A percentile compares a stretch with the other conserved stretches of the same genome.
These are phyloP conservation scores for Ceratobasidium sp. DNA, from an alignment of 1,284 basidiomycete genomes.

Conservation along the genomic window DNA sequence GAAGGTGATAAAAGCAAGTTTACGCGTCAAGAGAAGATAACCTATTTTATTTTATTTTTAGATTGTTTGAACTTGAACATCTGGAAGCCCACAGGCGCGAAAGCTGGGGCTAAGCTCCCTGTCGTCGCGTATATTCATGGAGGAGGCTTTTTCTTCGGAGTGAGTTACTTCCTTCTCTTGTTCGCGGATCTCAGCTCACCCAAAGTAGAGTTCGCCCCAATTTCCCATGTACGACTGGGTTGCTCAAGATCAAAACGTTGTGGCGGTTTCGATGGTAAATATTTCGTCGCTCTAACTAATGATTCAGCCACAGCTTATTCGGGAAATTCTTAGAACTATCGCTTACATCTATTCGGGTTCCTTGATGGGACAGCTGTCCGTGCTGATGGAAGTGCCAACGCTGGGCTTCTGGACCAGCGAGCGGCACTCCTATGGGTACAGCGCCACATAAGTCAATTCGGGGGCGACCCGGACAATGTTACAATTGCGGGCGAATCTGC, in stretches of 20 bases:
- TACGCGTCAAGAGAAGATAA: neutral
- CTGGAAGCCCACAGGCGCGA: conserved; percentile 58
- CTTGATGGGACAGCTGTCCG: conserved; percentile 61
- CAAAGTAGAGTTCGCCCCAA: conserved; percentile 59
- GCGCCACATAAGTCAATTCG: conserved; percentile 53
- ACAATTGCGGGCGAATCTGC: conserved; percentile 48
- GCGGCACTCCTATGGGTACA: conserved; percentile 55
- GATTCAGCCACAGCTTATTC: neutral
- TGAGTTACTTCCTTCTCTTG: neutral
- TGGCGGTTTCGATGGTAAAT: conserved; percentile 65
- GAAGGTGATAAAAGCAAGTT: conserved; percentile 2
- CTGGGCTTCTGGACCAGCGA: conserved; percentile 72
- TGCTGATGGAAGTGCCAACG: conserved; percentile 63
- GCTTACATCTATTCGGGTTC: conserved; percentile 69
- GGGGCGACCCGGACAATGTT: conserved; percentile 53
- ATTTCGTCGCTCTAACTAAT: neutral
- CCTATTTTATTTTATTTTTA: conserved; percentile 51
- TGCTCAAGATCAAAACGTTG: conserved; percentile 60
- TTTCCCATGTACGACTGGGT: conserved; percentile 71
- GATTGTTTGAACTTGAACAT: conserved; percentile 64
- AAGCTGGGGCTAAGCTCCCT: conserved; percentile 61
- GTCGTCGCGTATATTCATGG: conserved; percentile 78
- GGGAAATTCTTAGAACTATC: conserved; percentile 58
- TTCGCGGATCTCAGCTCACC: neutral
- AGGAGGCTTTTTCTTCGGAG: conserved; percentile 61